Evolutionary conservation across 2,329 filamentous ascomycete genomes (phyloP).

Genomic region (Alternaria sp.): DNA sequence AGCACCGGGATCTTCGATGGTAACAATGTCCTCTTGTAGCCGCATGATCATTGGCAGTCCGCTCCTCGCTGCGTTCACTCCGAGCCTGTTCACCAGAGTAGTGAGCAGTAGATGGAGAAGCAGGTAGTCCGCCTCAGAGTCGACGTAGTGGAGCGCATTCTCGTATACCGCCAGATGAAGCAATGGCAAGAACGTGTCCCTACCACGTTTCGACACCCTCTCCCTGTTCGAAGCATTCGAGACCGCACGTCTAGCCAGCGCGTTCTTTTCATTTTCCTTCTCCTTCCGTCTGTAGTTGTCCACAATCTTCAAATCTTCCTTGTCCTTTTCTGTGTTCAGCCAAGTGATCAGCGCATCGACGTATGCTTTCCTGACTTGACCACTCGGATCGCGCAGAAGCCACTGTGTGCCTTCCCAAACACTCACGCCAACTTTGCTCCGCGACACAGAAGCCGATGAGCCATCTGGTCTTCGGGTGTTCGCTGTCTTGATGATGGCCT

Average conservation of each 20-base stretch:
- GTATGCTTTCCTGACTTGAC: constrained; percentile 82
- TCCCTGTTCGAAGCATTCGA: constrained; percentile 71
- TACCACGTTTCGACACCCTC: constrained; percentile 59
- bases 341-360: constrained; percentile 82
- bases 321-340: constrained; percentile 79
- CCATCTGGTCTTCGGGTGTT: constrained; percentile 60
- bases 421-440: constrained; percentile 76
- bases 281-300: constrained; percentile 59
- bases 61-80: constrained; percentile 79
- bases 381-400: constrained; percentile 81
- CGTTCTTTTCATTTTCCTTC: constrained; percentile 53
- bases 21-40: constrained; percentile 82
- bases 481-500: constrained; percentile 80
- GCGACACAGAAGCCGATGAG: constrained; percentile 62
- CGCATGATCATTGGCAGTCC: constrained; percentile 89
- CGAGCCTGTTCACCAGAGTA: constrained; percentile 76
- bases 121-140: constrained; percentile 74
- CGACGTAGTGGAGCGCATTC: constrained; percentile 69
- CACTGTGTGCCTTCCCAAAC: constrained; percentile 98
- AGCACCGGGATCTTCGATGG: constrained; percentile 67
- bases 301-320: constrained; percentile 66
- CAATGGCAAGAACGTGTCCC: constrained; percentile 78
- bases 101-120: constrained; percentile 78
- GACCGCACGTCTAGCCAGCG: constrained; percentile 65
- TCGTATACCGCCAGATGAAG: constrained; percentile 91